Base-by-base conservation (phyloP, 176 grass and related monocot genomes). In the Aegilops sharonensis region DNA sequence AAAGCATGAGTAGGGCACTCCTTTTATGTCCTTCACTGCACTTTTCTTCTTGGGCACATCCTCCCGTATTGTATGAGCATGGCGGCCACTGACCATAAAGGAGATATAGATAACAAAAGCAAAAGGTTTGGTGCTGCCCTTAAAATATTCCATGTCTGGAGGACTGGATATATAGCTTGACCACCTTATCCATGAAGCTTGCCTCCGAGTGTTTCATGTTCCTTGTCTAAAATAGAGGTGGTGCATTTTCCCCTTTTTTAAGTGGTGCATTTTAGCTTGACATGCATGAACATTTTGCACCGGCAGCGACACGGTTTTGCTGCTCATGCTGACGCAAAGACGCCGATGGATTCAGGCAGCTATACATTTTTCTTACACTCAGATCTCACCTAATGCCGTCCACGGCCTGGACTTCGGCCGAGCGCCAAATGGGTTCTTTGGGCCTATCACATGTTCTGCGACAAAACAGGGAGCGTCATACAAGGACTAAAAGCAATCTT, bases 1-100 rank as follows among this genome's bases (percentile, higher is more conserved):
- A 88, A 92, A 90, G 74, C 90, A 88, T 90, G 90, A 95, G 83
- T 95, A 77, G 65, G 81, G 84, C 13, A 60, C 81, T 85, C 61
- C 74, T 83, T 92, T 92, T 90, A 81, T 87, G 87, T 78, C 82
- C 45, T 82, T 75, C 59, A 27, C 63, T 70, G 30, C 74, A 82
- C 67, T 86, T 83, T 81, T 90, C 30, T 69, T 81, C 88, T 82
- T 32, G 32, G 71, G 90, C 78, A 81, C 79, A 90, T 79, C 88
- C 78, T 85, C 82, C 88, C 36, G 78, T 78, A 78, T 47, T 82
- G 57, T 91, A 77, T 81, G 45, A 50, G 81, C 85, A 81, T 85
- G 81, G 70, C 60, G 75, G 68, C 75, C 89, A 87, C 81, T 84
- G 47, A 62, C 60, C 76, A 76, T 62, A 64, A 88, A 87, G 89